Base-by-base conservation (phyloP, 139 green algal species). In the Trebouxia sp. region DNA sequence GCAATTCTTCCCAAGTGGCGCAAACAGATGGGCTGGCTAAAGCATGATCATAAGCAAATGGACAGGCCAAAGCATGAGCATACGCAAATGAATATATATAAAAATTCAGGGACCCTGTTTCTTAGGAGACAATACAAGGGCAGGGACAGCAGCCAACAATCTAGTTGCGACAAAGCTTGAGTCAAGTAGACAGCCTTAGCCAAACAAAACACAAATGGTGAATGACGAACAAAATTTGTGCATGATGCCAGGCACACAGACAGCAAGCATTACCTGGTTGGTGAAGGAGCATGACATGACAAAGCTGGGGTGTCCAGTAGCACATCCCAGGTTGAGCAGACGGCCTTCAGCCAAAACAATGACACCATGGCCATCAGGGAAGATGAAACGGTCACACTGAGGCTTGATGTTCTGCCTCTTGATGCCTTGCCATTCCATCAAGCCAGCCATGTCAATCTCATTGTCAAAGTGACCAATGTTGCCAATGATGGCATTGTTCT, bases 391-490 rank as follows among this genome's bases (percentile, higher is more conserved):
- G 81, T 93, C 88, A 45, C 79, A 82, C 90, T 97, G 94, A 41
- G 96, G 97, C 93, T 99, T 99, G 88, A 99, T 98, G 90, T 98
- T 98, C 82, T 95, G 91, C 83, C 95, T 89, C 93, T 99, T 98
- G 89, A 98, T 95, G 78, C 96, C 97, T 22, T 79, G 89, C 83
- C 76, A 94, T 26, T 14, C 83, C 82, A 97, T 87, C 62, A 98
- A 80, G 56, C 97, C 97, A 56, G 93, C 93, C 97, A 99, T 99
- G 91, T 99, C 97, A 77, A 99, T 98, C 90, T 99, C 97, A 85
- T 99, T 99, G 88, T 99, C 97, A 74, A 99, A 99, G 92, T 99
- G 97, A 70, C 97, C 97, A 69, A 99, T 99, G 94, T 99, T 99
- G 86, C 97, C 95, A 10, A 99, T 94, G 79, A 99, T 99, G 76